These are phyloP conservation scores for Apiotrichum akiyoshidainum DNA, from an alignment of 1,284 basidiomycete species.

Conservation along the genomic window DNA sequence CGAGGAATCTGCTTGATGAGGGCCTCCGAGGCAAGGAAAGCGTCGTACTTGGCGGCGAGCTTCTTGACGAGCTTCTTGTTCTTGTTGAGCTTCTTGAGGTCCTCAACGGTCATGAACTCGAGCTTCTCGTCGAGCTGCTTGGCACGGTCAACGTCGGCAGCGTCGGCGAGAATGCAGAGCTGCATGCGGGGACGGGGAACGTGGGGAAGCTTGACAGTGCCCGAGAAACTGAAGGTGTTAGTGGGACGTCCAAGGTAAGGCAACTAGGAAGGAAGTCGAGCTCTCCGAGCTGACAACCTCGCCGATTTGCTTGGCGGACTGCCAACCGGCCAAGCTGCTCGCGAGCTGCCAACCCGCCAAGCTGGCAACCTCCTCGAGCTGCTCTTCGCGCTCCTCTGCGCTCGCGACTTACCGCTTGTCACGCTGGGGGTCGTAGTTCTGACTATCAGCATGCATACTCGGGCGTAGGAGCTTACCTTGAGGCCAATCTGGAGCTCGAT, in stretches of 20 bases:
- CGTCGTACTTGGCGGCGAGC: slow-evolving; percentile 99
- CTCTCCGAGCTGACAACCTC: too few relatives aligned
- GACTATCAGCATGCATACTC: too few relatives aligned
- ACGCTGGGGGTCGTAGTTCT: slow-evolving; percentile 79
- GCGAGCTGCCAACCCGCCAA: too few relatives aligned
- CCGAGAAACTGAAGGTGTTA: slow-evolving; percentile 65
- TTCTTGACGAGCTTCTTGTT: slow-evolving; percentile 99
- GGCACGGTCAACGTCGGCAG: slow-evolving; percentile 87
- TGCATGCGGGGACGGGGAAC: slow-evolving; percentile 98
- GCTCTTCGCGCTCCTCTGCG: not conserved
- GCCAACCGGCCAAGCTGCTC: too few relatives aligned
- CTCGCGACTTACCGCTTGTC: slow-evolving; percentile 48
- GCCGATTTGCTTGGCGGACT: too few relatives aligned
- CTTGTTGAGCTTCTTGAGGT: slow-evolving; percentile 83
- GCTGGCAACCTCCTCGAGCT: too few relatives aligned
- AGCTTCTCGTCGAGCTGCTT: slow-evolving; percentile 52
- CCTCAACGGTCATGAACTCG: slow-evolving; percentile 92
- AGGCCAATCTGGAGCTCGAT: slow-evolving; percentile 95
- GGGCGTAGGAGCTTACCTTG: too few relatives aligned
- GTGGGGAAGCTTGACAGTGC: slow-evolving; percentile 94
- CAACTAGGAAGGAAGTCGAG: too few relatives aligned
- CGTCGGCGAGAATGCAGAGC: slow-evolving; percentile 99
- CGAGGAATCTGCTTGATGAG: slow-evolving; percentile 99
- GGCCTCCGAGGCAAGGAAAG: slow-evolving; percentile 95
- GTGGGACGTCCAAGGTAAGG: not conserved